A percentile compares a stretch with the other conserved stretches of the same genome.
phyloP scores from a whole-genome alignment of 345 rosid species.

The Cardamine chenopodiifolia region DNA sequence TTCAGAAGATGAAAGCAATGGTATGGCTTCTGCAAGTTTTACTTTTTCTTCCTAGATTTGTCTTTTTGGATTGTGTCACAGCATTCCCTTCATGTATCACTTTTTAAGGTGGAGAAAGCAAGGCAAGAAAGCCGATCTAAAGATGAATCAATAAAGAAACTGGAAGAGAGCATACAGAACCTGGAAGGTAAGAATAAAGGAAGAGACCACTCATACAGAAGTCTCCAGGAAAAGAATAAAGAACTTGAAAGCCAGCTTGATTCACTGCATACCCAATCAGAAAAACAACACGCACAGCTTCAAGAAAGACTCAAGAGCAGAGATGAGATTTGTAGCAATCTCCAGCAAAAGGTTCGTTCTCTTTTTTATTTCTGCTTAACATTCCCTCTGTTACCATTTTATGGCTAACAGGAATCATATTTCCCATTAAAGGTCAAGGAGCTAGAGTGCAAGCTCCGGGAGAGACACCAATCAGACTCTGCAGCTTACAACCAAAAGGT shows the following conservation, averaged over 20 bases:
- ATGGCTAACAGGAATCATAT: constrained; percentile 30
- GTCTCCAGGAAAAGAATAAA: constrained; percentile 73
- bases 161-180: constrained; percentile 77
- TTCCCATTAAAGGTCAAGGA: constrained; percentile 60
- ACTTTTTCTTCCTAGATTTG: background rate
- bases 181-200: constrained; percentile 69
- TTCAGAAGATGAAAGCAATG: constrained; percentile 78
- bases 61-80: constrained; percentile 21
- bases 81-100: constrained; percentile 8
- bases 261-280: constrained; percentile 55
- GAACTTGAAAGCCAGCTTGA: constrained; percentile 85
- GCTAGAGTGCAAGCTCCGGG: constrained; percentile 69
- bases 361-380: background rate
- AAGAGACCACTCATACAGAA: constrained; percentile 63
- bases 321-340: constrained; percentile 67
- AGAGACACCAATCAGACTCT: constrained; percentile 61
- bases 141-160: constrained; percentile 74
- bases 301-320: constrained; percentile 65
- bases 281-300: constrained; percentile 64
- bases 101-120: constrained; percentile 72
- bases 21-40: constrained; percentile 43
- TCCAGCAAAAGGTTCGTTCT: constrained; percentile 70
- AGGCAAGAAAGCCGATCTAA: constrained; percentile 76
- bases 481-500: constrained; percentile 63
- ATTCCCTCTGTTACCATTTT: constrained; percentile 2